phyloP scores from a whole-genome alignment of 768 basidiomycete species.

The Boletus rubescentipes region DNA sequence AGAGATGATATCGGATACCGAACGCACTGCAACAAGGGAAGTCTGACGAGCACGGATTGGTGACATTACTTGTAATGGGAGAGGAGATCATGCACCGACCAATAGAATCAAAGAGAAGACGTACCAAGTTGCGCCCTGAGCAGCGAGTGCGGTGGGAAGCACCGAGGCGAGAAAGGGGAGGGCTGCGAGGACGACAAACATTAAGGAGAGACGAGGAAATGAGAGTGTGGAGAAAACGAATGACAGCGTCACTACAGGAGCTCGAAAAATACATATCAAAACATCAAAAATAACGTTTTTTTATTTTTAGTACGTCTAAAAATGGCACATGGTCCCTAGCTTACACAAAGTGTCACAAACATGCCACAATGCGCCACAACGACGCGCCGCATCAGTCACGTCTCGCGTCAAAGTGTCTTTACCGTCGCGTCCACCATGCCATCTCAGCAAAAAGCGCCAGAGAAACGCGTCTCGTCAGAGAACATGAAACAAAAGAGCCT shows the following conservation, averaged over 20 bases:
- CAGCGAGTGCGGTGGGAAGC: constrained; percentile 19
- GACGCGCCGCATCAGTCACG: constrained; percentile 5
- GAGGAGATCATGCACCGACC: background rate
- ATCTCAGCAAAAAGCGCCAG: constrained; percentile 19
- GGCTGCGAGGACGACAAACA: constrained; percentile 21
- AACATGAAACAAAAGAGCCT: constrained; percentile 71
- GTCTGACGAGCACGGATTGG: constrained; percentile 35
- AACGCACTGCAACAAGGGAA: constrained; percentile 46
- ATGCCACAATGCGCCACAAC: constrained; percentile 16
- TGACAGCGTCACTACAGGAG: background rate
- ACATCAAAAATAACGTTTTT: background rate
- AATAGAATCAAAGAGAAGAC: background rate
- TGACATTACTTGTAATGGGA: constrained; percentile 34
- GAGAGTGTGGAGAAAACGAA: constrained; percentile 9
- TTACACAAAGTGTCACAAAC: constrained; percentile 15
- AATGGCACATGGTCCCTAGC: background rate
- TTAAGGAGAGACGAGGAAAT: constrained; percentile 17
- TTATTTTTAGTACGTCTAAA: background rate
- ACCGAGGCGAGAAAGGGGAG: constrained; percentile 17
- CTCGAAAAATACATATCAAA: background rate
- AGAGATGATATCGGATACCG: background rate
- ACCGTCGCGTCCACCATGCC: constrained; percentile 18
- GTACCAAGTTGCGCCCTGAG: constrained; percentile 32
- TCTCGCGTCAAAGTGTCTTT: background rate
- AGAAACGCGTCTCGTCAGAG: constrained; percentile 41